Evolutionary conservation across 1,284 basidiomycete species (phyloP), one percentile per base, ranked within the genome.

Genomic region (Afroboletus lepidellus): DNA sequence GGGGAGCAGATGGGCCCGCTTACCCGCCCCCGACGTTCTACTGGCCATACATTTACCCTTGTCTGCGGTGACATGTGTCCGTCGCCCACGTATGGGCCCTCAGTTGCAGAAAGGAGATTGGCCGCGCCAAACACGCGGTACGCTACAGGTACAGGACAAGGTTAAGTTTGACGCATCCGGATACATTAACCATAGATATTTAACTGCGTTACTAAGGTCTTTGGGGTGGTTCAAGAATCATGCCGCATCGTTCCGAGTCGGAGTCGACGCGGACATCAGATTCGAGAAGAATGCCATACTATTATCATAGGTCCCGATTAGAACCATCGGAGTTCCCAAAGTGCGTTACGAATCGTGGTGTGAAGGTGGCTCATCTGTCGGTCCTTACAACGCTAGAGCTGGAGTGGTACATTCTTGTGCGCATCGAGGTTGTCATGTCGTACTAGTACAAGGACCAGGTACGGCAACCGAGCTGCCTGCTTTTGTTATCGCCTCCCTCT

Each of bases 101-200:
- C 36, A 43, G 21, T 29, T 44, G 33, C 43, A 41, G 29, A 44
- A 38, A n/a, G 38, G 41, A 39, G 41, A 37, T 56, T 43, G 41
- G n/a, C 38, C 29, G 34, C 42, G 43, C 21, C 39, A 38, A 43
- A 46, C 46, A 36, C 18, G 15, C 21, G 30, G 23, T 46, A 36
- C 34, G 18, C 24, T 46, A 48, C 41, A 46, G 49, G 41, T 32
- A 36, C 27, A 34, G 39, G 24, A 27, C 63, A 64, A 64, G 25
- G 61, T 62, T 64, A 66, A 50, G 59, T 64, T 62, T 66, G 57
- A 46, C 38, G 41, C 23, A 41, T 44, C 37, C 9, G 41, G 24
- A 21, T 3, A 15, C 9, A n/a, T 48, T 50, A 49, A 52, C 48
- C 50, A 51, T 51, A 57, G 48, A 46, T 37, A 39, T 51, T 50